Percentiles rank a stretch among this genome's conserved stretches.
Evolutionary conservation across 2,329 filamentous ascomycete species (phyloP).

Genomic region (Cordyceps farinosa): DNA sequence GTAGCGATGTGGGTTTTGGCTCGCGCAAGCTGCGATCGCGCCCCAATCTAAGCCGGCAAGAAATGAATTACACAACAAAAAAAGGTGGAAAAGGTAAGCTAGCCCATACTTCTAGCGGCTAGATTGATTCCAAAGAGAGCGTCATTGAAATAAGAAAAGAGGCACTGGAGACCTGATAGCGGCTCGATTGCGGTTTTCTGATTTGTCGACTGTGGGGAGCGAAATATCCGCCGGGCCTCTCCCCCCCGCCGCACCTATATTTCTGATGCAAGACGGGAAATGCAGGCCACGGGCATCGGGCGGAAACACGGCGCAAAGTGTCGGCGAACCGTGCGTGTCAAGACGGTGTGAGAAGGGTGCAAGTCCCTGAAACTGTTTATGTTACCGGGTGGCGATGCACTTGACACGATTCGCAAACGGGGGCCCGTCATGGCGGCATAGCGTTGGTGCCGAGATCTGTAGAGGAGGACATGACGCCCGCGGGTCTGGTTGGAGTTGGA

Average conservation of each 20-base stretch:
- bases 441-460: not conserved
- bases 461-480: not conserved
- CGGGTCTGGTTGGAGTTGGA: not conserved
- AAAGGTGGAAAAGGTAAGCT: not conserved
- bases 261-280: not conserved
- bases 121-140: constrained; percentile 4
- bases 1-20: constrained; percentile 3
- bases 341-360: not conserved
- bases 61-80: not conserved
- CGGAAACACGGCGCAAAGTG: not conserved
- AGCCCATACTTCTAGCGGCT: not conserved
- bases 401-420: not conserved
- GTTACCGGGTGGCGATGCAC: not conserved
- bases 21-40: constrained; percentile 9
- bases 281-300: not conserved
- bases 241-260: not conserved
- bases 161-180: not conserved
- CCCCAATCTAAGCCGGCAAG: constrained; percentile 2
- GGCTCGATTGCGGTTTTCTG: not conserved
- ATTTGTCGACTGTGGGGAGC: not conserved
- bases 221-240: not conserved
- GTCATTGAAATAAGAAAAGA: not conserved
- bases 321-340: not conserved
- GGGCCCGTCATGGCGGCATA: not conserved
- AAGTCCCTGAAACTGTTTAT: constrained; percentile 3